Evolutionary conservation across 805 yeast species (phyloP), one percentile per base, ranked within the genome.

Genomic region (Priceomyces medius): DNA sequence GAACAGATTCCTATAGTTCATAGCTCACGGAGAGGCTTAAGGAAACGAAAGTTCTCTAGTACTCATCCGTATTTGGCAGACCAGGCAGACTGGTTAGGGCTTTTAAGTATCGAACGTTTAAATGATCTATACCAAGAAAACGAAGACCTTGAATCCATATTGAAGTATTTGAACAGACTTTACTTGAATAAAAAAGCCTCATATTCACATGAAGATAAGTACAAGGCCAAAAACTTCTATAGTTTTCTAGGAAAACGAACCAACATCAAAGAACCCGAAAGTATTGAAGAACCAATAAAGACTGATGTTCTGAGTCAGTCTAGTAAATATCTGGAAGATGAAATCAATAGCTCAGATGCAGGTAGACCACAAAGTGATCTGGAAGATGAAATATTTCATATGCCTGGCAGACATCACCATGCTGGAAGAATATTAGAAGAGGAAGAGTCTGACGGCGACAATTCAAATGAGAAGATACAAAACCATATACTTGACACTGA

Each of bases 61-160:
- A 56, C 72, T 3, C 73, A 69, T 49, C 76, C 76, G 1, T 71
- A 71, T 45, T 46, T 71, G 20, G 68, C 72, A 8, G 76, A 71
- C 47, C 70, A 67, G 42, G 74, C 74, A 3, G 71, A 68, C 41
- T 71, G 68, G 58, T 54, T 71, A 26, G 75, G 69, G 3, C 54
- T 71, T 10, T 58, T 71, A 3, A 56, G 62, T 31, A 45, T 55
- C 9, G 64, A 61, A 33, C 59, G 63, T 40, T 50, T 71, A 45
- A 69, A 71, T 46, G 70, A 66, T 19, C 44, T 71, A 39, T 69
- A 64, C 49, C 56, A 55, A 26, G 71, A 64, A 9, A 50, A 51
- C 19, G 64, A 53, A 10, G 66, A 68, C 31, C 53, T 66, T 21
- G 61, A 60, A 19, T 50, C 47, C 0, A 66, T 71, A 21, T 55